These are phyloP conservation scores for Leccinum ochraceum DNA, from an alignment of 768 basidiomycete species.

Conservation along the genomic window DNA sequence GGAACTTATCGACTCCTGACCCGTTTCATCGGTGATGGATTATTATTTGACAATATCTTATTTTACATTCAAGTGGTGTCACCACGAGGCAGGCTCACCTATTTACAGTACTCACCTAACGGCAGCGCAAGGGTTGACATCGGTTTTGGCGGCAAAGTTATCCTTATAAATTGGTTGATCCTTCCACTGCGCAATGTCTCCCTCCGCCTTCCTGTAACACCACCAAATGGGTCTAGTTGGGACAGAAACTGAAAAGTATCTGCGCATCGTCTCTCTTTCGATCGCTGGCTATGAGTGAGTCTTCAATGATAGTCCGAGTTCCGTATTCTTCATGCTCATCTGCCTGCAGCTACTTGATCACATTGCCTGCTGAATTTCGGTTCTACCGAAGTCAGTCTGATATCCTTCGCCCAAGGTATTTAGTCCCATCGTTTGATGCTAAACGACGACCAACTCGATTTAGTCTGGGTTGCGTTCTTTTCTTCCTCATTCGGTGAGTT, in stretches of 20 bases:
- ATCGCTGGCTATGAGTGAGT: conserved; percentile 42
- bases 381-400: conserved; percentile 34
- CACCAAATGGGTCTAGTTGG: conserved; percentile 20
- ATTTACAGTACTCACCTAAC: conserved; percentile 12
- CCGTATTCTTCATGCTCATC: conserved; percentile 2
- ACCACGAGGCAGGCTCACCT: not conserved
- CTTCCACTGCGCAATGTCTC: not conserved
- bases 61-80: conserved; percentile 7
- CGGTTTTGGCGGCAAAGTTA: conserved; percentile 1
- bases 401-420: conserved; percentile 30
- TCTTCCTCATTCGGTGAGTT: conserved; percentile 34
- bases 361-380: conserved; percentile 34
- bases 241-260: conserved; percentile 30
- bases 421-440: not conserved
- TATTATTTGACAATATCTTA: not conserved
- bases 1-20: not conserved
- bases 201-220: not conserved
- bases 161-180: conserved; percentile 24
- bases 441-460: not conserved
- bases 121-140: conserved; percentile 18
- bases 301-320: not conserved
- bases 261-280: conserved; percentile 38
- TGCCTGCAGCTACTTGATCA: conserved; percentile 32
- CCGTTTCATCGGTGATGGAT: conserved; percentile 10
- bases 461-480: conserved; percentile 34